phyloP scores from a whole-genome alignment of 2,329 filamentous ascomycete species.

The Pseudogymnoascus sp. region DNA sequence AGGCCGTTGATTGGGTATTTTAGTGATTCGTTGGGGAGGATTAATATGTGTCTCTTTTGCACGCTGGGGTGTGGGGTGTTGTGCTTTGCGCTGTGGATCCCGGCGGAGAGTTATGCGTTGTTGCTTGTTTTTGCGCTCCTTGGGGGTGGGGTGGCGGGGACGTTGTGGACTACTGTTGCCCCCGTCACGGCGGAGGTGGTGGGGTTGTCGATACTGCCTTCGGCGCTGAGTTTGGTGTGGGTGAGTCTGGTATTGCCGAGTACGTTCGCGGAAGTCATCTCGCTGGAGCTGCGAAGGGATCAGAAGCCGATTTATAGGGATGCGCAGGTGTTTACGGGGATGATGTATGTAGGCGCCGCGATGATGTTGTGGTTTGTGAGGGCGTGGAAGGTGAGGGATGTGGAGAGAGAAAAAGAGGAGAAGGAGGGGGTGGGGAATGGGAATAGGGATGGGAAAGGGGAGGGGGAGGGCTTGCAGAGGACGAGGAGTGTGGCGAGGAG shows the following conservation, averaged over 20 bases:
- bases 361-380: constrained; percentile 41
- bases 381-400: constrained; percentile 44
- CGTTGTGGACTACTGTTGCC: constrained; percentile 50
- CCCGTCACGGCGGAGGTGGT: constrained; percentile 66
- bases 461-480: not conserved
- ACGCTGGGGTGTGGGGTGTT: constrained; percentile 32
- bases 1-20: constrained; percentile 38
- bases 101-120: constrained; percentile 34
- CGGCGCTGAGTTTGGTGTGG: constrained; percentile 62
- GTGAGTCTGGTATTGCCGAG: constrained; percentile 58
- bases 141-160: constrained; percentile 36
- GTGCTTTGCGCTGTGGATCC: constrained; percentile 38
- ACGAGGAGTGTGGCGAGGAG: constrained; percentile 30
- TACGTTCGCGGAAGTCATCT: constrained; percentile 54
- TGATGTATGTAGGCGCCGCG: constrained; percentile 49
- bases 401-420: not conserved
- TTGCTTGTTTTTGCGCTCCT: constrained; percentile 36
- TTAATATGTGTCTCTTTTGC: constrained; percentile 33
- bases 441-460: too few species aligned
- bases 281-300: constrained; percentile 30
- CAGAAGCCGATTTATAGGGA: constrained; percentile 8
- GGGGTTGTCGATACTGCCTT: constrained; percentile 57
- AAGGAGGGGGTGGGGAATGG: not conserved
- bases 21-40: constrained; percentile 36
- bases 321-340: constrained; percentile 19